Evolutionary conservation across 768 basidiomycete species (phyloP).

Genomic region (Solioccasus polychromus): DNA sequence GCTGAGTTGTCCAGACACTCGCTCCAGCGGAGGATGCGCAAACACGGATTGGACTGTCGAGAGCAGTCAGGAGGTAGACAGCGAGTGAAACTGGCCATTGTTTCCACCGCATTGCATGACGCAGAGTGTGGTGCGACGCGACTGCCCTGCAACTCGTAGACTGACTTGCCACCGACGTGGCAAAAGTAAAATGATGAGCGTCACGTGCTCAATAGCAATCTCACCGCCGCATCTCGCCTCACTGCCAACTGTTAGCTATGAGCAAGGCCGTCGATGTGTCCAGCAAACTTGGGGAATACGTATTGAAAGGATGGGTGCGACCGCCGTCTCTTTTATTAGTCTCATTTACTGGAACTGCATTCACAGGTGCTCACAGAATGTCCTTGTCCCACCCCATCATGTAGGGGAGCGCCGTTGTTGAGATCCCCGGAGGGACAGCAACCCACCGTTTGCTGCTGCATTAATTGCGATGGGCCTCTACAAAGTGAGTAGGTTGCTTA

Average conservation of each 20-base stretch:
- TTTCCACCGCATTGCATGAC: conserved; percentile 41
- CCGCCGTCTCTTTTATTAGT: background rate
- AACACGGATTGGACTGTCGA: conserved; percentile 28
- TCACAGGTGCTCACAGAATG: conserved; percentile 63
- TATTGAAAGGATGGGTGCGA: conserved; percentile 75
- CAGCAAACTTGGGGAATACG: conserved; percentile 61
- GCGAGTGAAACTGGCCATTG: conserved; percentile 53
- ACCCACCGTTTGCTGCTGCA: conserved; percentile 55
- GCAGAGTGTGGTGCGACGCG: conserved; percentile 10
- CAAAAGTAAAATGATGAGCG: background rate
- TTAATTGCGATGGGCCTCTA: conserved; percentile 51
- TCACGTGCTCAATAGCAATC: conserved; percentile 20
- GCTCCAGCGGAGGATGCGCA: conserved; percentile 18
- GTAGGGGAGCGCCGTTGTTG: conserved; percentile 65
- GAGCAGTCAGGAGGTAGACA: conserved; percentile 36
- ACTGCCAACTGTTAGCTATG: conserved; percentile 35
- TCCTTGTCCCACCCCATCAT: conserved; percentile 53
- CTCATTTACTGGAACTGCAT: conserved; percentile 7
- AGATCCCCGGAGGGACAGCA: conserved; percentile 56
- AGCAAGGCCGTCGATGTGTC: conserved; percentile 54
- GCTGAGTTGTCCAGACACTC: conserved; percentile 52
- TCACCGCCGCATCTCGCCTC: background rate
- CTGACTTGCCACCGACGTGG: conserved; percentile 25
- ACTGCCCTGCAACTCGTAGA: background rate
- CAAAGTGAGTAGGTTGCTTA: conserved; percentile 28